phyloP scores from a whole-genome alignment of 441 rosid genomes.

The Adansonia madagascariensis region DNA sequence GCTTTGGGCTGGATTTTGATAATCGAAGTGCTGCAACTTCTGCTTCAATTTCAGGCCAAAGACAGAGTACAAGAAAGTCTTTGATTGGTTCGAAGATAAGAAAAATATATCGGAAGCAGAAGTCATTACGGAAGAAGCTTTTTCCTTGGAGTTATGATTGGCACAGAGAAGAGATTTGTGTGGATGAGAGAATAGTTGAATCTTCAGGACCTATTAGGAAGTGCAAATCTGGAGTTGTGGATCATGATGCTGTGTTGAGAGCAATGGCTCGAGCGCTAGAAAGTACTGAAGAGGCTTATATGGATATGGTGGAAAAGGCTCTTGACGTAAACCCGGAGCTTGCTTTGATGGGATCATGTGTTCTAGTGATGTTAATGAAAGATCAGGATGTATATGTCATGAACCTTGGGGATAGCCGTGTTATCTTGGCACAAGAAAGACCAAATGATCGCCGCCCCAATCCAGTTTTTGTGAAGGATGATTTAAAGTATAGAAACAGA shows the following conservation, averaged over 20 bases:
- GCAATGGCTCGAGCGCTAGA: conserved; percentile 83
- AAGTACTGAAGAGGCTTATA: conserved; percentile 77
- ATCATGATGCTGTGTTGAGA: conserved; percentile 77
- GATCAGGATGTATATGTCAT: conserved; percentile 95
- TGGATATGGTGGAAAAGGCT: conserved; percentile 92
- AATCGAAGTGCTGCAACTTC: conserved; percentile 38
- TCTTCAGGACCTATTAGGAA: conserved; percentile 73
- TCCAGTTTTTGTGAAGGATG: conserved; percentile 63
- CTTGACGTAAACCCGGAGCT: conserved; percentile 86
- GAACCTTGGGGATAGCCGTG: conserved; percentile 96
- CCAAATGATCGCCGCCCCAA: conserved; percentile 75
- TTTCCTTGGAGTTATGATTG: conserved; percentile 98
- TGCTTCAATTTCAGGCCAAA: conserved; percentile 46
- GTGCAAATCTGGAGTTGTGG: conserved; percentile 75
- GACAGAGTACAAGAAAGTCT: conserved; percentile 58
- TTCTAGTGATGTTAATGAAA: conserved; percentile 92
- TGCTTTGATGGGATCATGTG: conserved; percentile 95
- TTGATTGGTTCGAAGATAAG: conserved; percentile 66
- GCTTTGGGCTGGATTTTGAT: conserved; percentile 42
- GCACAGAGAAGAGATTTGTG: conserved; percentile 79
- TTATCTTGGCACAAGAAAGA: conserved; percentile 85
- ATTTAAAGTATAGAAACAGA: conserved; percentile 67
- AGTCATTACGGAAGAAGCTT: conserved; percentile 82
- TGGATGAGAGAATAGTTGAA: conserved; percentile 67
- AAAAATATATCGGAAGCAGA: conserved; percentile 76